Conservation (phyloP, 2,329 filamentous ascomycete species). For the Pyrenochaeta sp. region DNA sequence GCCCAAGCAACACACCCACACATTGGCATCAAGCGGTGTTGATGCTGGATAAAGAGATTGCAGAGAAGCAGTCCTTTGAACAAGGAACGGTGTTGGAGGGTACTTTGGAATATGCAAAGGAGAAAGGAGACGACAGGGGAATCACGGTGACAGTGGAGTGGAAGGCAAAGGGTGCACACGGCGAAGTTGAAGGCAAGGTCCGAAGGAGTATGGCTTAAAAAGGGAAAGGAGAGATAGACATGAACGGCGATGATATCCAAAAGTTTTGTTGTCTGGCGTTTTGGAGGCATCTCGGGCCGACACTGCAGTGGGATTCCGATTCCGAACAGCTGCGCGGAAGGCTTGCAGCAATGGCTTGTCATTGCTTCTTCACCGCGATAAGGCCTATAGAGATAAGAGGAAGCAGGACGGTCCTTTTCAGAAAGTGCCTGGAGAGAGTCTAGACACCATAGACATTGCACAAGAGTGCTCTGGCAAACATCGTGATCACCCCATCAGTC, state of each 20-base stretch:
- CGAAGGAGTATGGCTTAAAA: constrained; percentile 39
- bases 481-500: neutral
- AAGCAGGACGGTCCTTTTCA: too few species aligned
- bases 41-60: constrained; percentile 68
- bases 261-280: neutral
- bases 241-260: too few species aligned
- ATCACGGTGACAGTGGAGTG: constrained; percentile 51
- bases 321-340: constrained; percentile 17
- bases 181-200: constrained; percentile 41
- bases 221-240: neutral
- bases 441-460: neutral
- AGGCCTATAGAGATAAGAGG: neutral
- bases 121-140: constrained; percentile 52
- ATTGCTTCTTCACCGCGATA: neutral
- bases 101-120: constrained; percentile 73
- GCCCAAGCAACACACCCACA: constrained; percentile 76
- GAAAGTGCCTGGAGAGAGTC: too few species aligned
- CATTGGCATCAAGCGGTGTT: constrained; percentile 91
- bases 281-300: neutral
- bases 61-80: constrained; percentile 43
- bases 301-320: constrained; percentile 11
- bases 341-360: constrained; percentile 3
- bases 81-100: constrained; percentile 74
- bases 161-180: constrained; percentile 39
- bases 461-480: too few species aligned